phyloP scores from a whole-genome alignment of 2,329 filamentous ascomycete genomes.

The Catunica adiposa region DNA sequence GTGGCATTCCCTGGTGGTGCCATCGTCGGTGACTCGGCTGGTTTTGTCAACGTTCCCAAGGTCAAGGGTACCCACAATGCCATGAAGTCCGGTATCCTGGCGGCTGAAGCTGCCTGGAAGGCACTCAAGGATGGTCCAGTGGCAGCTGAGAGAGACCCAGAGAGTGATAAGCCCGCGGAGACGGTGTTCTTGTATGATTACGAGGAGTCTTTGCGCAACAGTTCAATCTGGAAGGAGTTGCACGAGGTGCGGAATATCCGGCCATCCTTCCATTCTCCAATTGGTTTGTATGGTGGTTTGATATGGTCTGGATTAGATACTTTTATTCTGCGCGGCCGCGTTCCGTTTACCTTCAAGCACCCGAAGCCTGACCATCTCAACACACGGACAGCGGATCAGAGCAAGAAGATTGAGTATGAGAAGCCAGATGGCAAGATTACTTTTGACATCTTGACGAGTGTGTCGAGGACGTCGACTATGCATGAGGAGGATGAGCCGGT shows the following conservation, averaged over 20 bases:
- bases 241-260: slow-evolving; percentile 95
- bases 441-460: slow-evolving; percentile 91
- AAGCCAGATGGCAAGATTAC: slow-evolving; percentile 91
- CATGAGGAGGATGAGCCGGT: slow-evolving; percentile 98
- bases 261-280: slow-evolving; percentile 74
- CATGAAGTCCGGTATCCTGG: slow-evolving; percentile 94
- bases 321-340: slow-evolving; percentile 66
- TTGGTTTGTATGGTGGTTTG: slow-evolving; percentile 80
- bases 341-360: slow-evolving; percentile 87
- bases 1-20: slow-evolving; percentile 92
- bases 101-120: slow-evolving; percentile 74
- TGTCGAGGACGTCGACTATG: slow-evolving; percentile 89
- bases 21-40: slow-evolving; percentile 87
- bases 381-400: slow-evolving; percentile 66
- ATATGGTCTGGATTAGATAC: slow-evolving; percentile 88
- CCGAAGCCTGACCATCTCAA: slow-evolving; percentile 58
- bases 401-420: slow-evolving; percentile 81
- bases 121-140: slow-evolving; percentile 38
- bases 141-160: not conserved
- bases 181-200: slow-evolving; percentile 90
- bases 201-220: slow-evolving; percentile 72
- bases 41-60: slow-evolving; percentile 94
- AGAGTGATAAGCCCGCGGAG: slow-evolving; percentile 32
- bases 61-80: slow-evolving; percentile 97
- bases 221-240: slow-evolving; percentile 83